A percentile compares a stretch with the other conserved stretches of the same genome.
Evolutionary conservation across 257 asterid species (phyloP).

Genomic region (Lithospermum erythrorhizon): DNA sequence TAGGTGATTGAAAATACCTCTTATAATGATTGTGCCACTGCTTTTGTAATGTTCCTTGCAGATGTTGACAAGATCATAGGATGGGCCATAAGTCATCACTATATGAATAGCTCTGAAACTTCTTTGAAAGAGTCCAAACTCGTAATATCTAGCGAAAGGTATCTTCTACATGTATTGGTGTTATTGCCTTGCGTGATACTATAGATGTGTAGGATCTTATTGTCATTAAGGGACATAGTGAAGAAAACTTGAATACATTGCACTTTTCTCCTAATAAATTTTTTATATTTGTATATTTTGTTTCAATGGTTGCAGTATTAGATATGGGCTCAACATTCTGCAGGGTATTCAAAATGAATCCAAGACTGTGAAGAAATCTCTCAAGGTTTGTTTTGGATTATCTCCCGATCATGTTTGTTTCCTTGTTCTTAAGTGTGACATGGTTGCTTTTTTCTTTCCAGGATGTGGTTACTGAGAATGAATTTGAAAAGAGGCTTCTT

Average conservation of each 20-base stretch:
- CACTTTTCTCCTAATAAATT: not conserved
- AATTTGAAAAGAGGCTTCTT: conserved; percentile 78
- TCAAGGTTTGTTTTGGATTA: conserved; percentile 39
- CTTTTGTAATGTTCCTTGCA: conserved; percentile 22
- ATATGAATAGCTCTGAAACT: conserved; percentile 52
- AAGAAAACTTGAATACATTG: not conserved
- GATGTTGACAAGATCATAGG: conserved; percentile 72
- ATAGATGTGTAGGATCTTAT: not conserved
- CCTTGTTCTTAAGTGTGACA: conserved; percentile 12
- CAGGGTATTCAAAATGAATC: conserved; percentile 68
- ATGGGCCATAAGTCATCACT: conserved; percentile 86
- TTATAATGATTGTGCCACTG: conserved; percentile 13
- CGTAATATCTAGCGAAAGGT: conserved; percentile 61
- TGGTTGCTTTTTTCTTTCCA: conserved; percentile 17
- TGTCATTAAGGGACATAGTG: not conserved
- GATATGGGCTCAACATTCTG: conserved; percentile 60
- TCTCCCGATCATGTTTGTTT: conserved; percentile 1
- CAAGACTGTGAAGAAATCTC: conserved; percentile 64
- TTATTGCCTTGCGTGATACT: not conserved
- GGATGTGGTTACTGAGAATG: conserved; percentile 87
- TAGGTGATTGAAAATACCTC: conserved; percentile 1
- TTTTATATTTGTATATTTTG: conserved; percentile 16
- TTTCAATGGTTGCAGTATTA: conserved; percentile 37
- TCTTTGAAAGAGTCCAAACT: conserved; percentile 38
- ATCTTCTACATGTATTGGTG: not conserved